phyloP scores from a whole-genome alignment of 1,284 basidiomycete genomes.

The Neonothopanus nambi region DNA sequence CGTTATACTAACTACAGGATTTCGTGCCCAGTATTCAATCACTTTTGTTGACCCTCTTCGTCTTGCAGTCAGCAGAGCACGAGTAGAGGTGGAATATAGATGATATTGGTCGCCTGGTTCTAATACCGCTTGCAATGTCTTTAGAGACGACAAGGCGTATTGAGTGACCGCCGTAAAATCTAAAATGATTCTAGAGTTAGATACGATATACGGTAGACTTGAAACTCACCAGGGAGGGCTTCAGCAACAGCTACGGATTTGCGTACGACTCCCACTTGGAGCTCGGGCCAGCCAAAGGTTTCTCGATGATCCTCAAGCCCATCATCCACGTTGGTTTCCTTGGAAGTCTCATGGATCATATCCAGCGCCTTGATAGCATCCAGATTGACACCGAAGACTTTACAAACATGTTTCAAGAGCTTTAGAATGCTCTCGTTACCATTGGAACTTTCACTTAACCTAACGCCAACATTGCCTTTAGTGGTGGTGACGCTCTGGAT shows the following conservation, averaged over 20 bases:
- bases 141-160: conserved; percentile 77
- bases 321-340: conserved; percentile 29
- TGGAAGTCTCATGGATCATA: conserved; percentile 18
- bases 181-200: conserved; percentile 29
- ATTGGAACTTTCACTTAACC: conserved; percentile 68
- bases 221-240: conserved; percentile 76
- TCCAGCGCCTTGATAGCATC: conserved; percentile 59
- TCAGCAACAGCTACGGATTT: conserved; percentile 92
- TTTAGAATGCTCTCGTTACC: conserved; percentile 80
- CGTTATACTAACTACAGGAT: conserved; percentile 78
- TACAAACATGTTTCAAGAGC: conserved; percentile 73
- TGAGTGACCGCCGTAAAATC: conserved; percentile 78
- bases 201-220: conserved; percentile 5
- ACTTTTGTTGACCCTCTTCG: conserved; percentile 71
- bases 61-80: conserved; percentile 70
- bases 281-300: conserved; percentile 88
- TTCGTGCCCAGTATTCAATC: conserved; percentile 83
- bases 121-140: conserved; percentile 65
- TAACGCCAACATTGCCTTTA: conserved; percentile 62
- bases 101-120: conserved; percentile 74
- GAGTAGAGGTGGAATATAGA: conserved; percentile 68
- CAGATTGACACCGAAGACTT: conserved; percentile 77
- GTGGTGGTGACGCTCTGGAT: conserved; percentile 28
- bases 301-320: conserved; percentile 43
- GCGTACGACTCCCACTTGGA: conserved; percentile 88